These are phyloP conservation scores for Marchantia polymorpha DNA, from an alignment of 225 moss, liverwort and hornwort species.

Conservation along the genomic window DNA sequence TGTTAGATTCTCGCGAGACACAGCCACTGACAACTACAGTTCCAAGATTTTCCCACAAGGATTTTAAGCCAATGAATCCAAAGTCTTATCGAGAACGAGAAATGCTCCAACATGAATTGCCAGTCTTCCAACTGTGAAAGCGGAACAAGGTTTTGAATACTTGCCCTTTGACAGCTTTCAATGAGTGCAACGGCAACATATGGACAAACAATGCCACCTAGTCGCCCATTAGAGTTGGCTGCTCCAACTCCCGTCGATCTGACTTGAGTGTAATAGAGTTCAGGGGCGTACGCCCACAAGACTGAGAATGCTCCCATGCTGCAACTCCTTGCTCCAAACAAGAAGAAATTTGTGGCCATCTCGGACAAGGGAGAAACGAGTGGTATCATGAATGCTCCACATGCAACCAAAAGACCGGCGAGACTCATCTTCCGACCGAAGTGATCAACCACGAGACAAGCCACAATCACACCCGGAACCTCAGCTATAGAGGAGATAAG, in stretches of 20 bases:
- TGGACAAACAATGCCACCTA: constrained; percentile 92
- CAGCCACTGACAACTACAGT: neutral
- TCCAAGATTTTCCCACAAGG: neutral
- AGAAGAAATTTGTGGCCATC: constrained; percentile 52
- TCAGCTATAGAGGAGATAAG: constrained; percentile 81
- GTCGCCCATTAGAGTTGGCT: constrained; percentile 65
- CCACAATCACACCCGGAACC: constrained; percentile 80
- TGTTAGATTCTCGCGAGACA: neutral
- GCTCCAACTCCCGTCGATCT: constrained; percentile 73
- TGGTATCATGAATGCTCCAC: constrained; percentile 65
- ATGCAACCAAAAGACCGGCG: constrained; percentile 56
- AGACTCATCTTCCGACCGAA: constrained; percentile 76
- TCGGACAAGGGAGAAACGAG: constrained; percentile 53
- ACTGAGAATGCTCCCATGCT: constrained; percentile 95
- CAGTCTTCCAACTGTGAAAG: neutral
- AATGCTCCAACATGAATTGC: neutral
- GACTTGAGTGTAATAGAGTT: constrained; percentile 79
- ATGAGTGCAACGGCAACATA: constrained; percentile 83
- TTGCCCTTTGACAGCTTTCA: constrained; percentile 72
- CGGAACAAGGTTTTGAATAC: neutral
- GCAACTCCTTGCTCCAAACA: constrained; percentile 90
- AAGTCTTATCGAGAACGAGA: neutral
- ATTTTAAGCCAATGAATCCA: neutral
- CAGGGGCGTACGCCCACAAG: constrained; percentile 92
- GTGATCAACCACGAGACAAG: constrained; percentile 83